Base-by-base conservation (phyloP, 805 yeast species). In the Blastobotrys robertii region DNA sequence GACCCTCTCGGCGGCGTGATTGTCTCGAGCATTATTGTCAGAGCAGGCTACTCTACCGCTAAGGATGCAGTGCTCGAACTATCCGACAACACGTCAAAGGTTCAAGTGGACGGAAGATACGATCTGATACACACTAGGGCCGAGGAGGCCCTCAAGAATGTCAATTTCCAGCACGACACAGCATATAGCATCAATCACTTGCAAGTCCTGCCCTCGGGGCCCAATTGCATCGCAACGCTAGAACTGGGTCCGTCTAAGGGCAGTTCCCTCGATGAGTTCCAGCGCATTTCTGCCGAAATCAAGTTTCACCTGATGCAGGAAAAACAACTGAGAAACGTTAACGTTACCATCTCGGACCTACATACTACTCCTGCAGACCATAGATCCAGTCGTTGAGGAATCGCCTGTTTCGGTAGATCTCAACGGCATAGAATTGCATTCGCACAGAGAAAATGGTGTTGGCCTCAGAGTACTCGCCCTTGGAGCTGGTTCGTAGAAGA, bases 391-490 rank as follows among this genome's bases (percentile, higher is more conserved):
- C 95, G 67, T 92, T 92, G 56, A 84, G 72, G 31, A 95, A 95
- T 51, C 73, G 73, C 63, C 79, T 84, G 69, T 92, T 92, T 74
- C 98, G 82, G 47, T 85, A 86, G 50, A 92, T 82, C 70, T 92
- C 98, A 58, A 87, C 74, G 44, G 96, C 96, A 56, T 88, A 84
- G 62, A 92, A 92, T 67, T 92, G 97, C 59, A 90, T 77, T 68
- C 97, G 80, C 46, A 90, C 92, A 5, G 63, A 95, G 55, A 92
- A 90, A 42, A 87, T 83, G 37, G 97, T 84, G 45, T 81, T 78
- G 37, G 78, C 76, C 66, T 90, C 85, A 38, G 76, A 75, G 64
- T 92, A 92, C 63, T 85, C 96, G 28, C 70, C 80, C 38, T 66
- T 62, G 31, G 83, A 62, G 50, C 76, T 78, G n/a, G 76, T 66